These are phyloP conservation scores for Conringia planisiliqua DNA, from an alignment of 345 rosid species.

Conservation along the genomic window DNA sequence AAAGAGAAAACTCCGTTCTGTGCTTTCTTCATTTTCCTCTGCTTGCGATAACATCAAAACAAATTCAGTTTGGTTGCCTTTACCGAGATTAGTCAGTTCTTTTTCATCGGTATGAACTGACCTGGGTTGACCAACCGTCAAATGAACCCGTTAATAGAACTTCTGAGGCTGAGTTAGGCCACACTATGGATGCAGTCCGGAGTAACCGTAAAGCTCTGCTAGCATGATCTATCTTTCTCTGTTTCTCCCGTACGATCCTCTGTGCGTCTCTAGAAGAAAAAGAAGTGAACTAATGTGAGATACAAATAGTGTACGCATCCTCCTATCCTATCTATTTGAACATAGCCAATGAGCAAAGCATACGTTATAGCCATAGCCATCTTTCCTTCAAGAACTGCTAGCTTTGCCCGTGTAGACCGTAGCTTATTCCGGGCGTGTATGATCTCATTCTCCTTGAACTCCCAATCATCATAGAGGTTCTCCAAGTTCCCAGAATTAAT, in stretches of 20 bases:
- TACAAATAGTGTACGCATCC: background rate
- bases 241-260: constrained; percentile 71
- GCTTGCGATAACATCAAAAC: constrained; percentile 20
- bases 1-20: constrained; percentile 60
- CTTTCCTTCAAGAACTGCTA: constrained; percentile 86
- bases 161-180: constrained; percentile 85
- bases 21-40: constrained; percentile 94
- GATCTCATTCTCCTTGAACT: constrained; percentile 80
- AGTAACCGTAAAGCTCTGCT: constrained; percentile 57
- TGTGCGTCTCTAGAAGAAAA: constrained; percentile 60
- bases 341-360: constrained; percentile 13
- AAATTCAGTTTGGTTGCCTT: background rate
- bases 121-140: constrained; percentile 95
- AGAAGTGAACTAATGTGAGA: background rate
- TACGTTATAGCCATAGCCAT: constrained; percentile 80
- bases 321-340: background rate
- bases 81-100: background rate
- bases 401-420: constrained; percentile 76
- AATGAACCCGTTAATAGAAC: constrained; percentile 84
- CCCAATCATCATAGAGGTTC: constrained; percentile 75
- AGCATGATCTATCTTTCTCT: constrained; percentile 63
- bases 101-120: constrained; percentile 26
- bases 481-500: constrained; percentile 36
- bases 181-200: constrained; percentile 64
- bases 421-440: constrained; percentile 59